Evolutionary conservation across 768 basidiomycete species (phyloP), one percentile per base, ranked within the genome.

Genomic region (Russula foetens): DNA sequence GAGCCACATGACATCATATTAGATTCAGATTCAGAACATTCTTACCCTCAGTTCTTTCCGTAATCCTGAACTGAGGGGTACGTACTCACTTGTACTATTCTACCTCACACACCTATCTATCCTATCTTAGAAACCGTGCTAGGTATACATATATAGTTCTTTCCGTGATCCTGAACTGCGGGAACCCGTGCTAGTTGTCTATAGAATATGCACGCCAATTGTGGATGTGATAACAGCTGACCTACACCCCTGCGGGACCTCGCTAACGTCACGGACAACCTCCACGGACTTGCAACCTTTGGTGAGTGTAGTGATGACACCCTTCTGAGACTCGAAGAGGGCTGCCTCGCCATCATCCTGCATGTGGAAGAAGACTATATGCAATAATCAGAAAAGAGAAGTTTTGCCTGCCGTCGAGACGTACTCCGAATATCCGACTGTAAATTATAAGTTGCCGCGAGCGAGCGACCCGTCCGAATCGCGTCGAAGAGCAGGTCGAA

Each of bases 211-310:
- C 0, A 92, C 81, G 23, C 85, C 82, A 35, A 92, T 75, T 2
- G 85, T 84, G 7, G 88, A 76, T 2, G 84, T 88, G 24, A 98
- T 82, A 26, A 90, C 83, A 45, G 84, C 79, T 3, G 90, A 88
- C 7, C 92, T 95, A 71, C 93, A 97, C 19, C 97, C 95, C 7
- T 81, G 79, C 0, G 95, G 93, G 50, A 98, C 80, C n/a, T 90
- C 84, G 21, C 72, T 73, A 24, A 81, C 67, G 17, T 81, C 76
- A 21, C 81, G 77, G 14, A 94, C 79, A 58, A 97, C 81, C 60
- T 81, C 79, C 26, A 84, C 83, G 52, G 79, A 83, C 70, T 88
- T 90, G 75, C 90, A 88, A 14, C 93, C 92, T 74, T 98, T 99
- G 60, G 86, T 90, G 35, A 99, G 77, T 17, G 89, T 80, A 8